Evolutionary conservation across 169 alveolate species (phyloP), one percentile per base, ranked within the genome.

Genomic region (Plasmodium ovale): DNA sequence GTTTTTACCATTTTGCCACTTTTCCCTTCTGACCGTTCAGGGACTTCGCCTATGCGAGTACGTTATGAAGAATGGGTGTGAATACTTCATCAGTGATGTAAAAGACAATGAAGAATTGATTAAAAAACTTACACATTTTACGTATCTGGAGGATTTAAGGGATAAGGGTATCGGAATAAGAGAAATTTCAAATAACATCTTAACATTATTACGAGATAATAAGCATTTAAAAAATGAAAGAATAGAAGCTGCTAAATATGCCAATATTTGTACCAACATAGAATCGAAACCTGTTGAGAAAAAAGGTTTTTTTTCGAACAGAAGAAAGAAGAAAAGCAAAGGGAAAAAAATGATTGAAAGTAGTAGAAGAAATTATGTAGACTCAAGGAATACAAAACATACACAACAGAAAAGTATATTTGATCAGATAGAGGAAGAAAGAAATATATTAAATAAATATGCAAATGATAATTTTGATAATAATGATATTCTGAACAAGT

Each of bases 161-260:
- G 89, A 79, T 23, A 79, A 64, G 16, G 89, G 89, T 10, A 44
- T 64, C 1, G 79, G 89, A 0, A 79, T 79, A 64, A 79, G 89
- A 79, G 89, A 79, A 64, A 64, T 79, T 10, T 79, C 89, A 51
- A 79, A 79, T 37, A 62, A 79, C 14, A 79, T 79, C 7, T 79
- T 79, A 79, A 64, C 14, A 3, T 35, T 79, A 39, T 51, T 79
- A 35, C 14, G 47, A 51, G 89, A 79, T 35, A 79, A 79, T 58
- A 79, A 64, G 16, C 53, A 64, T 64, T 79, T 79, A 54, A 79
- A 37, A 68, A 79, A 64, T 79, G 89, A 79, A 79, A 64, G 89
- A 64, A 79, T 79, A n/a, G 89, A 79, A 64, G 89, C 89, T 19
- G 89, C 82, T 12, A 79, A 79, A 79, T 79, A 79, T 79, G 89